Evolutionary conservation across 2,329 filamentous ascomycete genomes (phyloP).

Genomic region (Akanthomyces uredinophilus): DNA sequence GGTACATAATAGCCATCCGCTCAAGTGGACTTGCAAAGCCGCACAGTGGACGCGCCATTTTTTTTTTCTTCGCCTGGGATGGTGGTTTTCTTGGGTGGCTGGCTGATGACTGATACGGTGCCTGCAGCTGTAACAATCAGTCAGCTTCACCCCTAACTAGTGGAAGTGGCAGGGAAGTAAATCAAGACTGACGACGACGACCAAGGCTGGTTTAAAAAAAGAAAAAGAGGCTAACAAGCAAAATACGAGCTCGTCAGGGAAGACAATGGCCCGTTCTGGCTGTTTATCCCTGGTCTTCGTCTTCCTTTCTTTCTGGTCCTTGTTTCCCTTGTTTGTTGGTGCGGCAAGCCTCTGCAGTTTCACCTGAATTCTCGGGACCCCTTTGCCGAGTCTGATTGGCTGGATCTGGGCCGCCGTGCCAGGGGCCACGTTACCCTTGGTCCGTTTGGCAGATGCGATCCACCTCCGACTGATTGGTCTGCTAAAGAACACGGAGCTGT

Average conservation of each 20-base stretch:
- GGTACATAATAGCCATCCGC: background rate
- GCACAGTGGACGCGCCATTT: background rate
- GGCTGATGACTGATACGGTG: background rate
- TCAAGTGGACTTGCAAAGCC: background rate
- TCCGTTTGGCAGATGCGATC: conserved; percentile 1
- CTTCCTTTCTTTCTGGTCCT: background rate
- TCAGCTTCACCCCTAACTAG: background rate
- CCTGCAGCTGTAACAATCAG: background rate
- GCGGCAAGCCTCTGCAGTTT: conserved; percentile 4
- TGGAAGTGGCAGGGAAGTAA: background rate
- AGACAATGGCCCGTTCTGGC: background rate
- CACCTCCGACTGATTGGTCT: background rate
- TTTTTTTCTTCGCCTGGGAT: background rate
- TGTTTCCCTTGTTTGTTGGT: background rate
- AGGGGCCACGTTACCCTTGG: conserved; percentile 2
- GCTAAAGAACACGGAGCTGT: too few relatives aligned
- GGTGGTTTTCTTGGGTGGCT: background rate
- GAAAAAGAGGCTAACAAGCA: background rate
- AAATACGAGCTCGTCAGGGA: background rate
- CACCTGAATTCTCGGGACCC: background rate
- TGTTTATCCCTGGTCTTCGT: background rate
- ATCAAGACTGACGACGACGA: background rate
- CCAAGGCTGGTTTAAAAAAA: background rate
- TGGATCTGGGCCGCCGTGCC: background rate
- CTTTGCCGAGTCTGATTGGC: background rate